phyloP scores from a whole-genome alignment of 441 rosid species.

The Corymbia citriodora region DNA sequence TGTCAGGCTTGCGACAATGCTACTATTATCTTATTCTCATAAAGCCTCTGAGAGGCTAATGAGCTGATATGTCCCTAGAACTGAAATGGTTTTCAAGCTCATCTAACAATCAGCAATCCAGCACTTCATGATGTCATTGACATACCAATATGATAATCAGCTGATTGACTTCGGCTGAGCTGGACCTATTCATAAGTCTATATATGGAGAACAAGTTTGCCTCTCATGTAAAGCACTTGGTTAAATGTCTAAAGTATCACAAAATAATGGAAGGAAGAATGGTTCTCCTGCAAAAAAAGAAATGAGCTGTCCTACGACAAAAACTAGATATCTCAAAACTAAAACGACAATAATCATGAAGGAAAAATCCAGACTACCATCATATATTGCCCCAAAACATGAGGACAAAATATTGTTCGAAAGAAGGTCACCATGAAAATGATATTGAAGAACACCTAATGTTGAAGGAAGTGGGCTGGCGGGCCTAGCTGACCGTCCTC shows the following conservation, averaged over 20 bases:
- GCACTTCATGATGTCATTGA: not conserved
- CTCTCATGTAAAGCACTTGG: not conserved
- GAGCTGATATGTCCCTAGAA: not conserved
- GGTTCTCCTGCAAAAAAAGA: not conserved
- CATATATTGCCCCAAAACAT: not conserved
- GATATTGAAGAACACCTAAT: conserved; percentile 11
- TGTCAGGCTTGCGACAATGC: not conserved
- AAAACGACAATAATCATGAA: not conserved
- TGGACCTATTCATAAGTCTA: not conserved
- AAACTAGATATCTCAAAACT: not conserved
- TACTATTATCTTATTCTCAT: not conserved
- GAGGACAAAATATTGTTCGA: not conserved
- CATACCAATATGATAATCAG: not conserved
- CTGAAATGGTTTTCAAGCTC: not conserved
- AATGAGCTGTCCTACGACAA: not conserved
- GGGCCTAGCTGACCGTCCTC: conserved; percentile 65
- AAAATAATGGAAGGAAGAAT: not conserved
- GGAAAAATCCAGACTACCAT: not conserved
- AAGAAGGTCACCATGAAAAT: not conserved
- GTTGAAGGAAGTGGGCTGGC: conserved; percentile 43
- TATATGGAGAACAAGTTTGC: not conserved
- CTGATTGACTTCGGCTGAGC: not conserved
- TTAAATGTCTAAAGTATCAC: not conserved
- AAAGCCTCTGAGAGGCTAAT: not conserved
- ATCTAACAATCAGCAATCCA: not conserved